These are phyloP conservation scores for Scheffersomyces titani DNA, from an alignment of 1,139 yeast genomes.

Conservation along the genomic window DNA sequence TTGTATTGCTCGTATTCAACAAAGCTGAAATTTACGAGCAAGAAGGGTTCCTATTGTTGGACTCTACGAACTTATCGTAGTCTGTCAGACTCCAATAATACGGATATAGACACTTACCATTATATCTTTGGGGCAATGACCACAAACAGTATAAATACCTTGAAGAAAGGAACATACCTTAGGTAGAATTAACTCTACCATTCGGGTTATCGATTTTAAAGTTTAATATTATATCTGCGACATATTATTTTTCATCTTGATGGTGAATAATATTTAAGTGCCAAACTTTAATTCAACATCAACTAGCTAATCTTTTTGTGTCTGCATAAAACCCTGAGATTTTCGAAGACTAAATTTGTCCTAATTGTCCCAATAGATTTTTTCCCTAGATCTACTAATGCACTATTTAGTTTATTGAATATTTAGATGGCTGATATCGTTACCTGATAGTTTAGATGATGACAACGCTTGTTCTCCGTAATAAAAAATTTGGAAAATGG, in stretches of 20 bases:
- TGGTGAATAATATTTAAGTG: not conserved
- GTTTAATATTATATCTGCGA: not conserved
- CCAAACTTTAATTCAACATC: not conserved
- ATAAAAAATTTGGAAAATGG: no score
- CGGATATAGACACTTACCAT: not conserved
- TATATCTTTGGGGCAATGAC: not conserved
- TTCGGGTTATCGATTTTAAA: not conserved
- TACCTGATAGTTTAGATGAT: not conserved
- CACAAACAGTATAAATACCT: not conserved
- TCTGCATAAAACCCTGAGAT: not conserved
- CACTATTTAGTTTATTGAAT: not conserved
- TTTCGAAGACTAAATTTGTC: not conserved
- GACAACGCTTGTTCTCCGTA: no score
- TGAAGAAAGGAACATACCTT: not conserved
- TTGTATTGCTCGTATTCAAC: not conserved
- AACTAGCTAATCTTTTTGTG: not conserved
- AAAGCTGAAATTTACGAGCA: not conserved
- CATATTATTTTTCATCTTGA: not conserved
- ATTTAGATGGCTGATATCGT: not conserved
- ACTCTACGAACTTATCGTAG: not conserved
- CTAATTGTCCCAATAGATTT: not conserved
- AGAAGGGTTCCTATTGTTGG: not conserved
- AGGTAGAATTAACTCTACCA: not conserved
- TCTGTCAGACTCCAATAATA: not conserved
- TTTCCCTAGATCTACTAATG: not conserved